Evolutionary conservation across 129 eudicot genomes (phyloP), one percentile per base, ranked within the genome.

Genomic region (Lonicera japonica): DNA sequence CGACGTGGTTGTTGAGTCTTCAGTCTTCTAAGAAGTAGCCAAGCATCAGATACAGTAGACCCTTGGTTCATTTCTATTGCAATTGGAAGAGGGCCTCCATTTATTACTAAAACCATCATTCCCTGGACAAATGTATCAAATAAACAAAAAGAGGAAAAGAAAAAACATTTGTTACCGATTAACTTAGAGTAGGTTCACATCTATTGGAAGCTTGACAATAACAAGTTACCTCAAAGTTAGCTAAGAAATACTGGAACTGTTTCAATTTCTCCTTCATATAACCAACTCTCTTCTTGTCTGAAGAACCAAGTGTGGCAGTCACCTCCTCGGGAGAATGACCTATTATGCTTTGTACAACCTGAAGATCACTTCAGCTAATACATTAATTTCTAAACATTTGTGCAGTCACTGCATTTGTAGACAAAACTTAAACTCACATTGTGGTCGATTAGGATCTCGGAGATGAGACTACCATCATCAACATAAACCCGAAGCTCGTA

Each of bases 381-480:
- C 43, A 24, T 25, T 20, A 68, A 24, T 23, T 47, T 46, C 46
- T 50, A 10, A 55, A 16, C 16, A 48, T 11, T 19, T 20, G 17
- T 43, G 13, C 34, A 23, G 41, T 58, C 53, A 50, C 59, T 13
- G 8, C 11, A 69, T 34, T 36, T 6, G 57, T 20, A 60, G 13
- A 29, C 36, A 25, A 20, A 45, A 39, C 11, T 16, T 20, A 19
- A 55, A 82, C 96, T 87, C 64, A 92, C 98, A 46, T 74, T 69
- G 62, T 92, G 96, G 56, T 85, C 83, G 15, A 87, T 57, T 51
- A 85, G 80, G 64, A 92, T 76, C 76, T 85, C 87, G 12, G 96
- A 80, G 70, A 92, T 88, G 41, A 92, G 86, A 70, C 98, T 92
- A 39, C 98, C 96, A 60, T 92, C 98, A 69, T 92, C 98, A 64